phyloP scores from a whole-genome alignment of 179 eudicot species.

The Sideroxylon spinosum region DNA sequence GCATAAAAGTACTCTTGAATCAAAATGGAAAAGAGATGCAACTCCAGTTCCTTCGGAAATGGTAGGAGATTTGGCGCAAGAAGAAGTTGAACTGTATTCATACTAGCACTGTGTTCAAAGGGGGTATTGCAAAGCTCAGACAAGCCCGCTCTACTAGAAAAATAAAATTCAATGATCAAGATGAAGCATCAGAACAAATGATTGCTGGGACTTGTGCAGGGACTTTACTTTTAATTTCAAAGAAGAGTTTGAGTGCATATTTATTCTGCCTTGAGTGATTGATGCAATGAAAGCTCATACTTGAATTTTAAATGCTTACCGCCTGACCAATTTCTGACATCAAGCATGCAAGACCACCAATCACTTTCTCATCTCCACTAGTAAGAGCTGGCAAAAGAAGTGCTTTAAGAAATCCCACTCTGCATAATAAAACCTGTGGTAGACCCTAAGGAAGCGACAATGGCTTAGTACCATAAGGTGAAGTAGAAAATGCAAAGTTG shows the following conservation, averaged over 20 bases:
- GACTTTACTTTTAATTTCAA: not conserved
- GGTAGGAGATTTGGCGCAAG: too few relatives aligned
- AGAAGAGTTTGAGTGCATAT: not conserved
- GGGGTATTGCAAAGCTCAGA: not conserved
- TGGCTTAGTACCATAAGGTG: conserved; percentile 2
- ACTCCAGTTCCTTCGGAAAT: too few relatives aligned
- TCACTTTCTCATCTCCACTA: conserved; percentile 73
- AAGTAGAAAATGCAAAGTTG: not conserved
- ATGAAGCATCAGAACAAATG: not conserved
- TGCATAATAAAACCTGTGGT: conserved; percentile 72
- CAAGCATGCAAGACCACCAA: conserved; percentile 84
- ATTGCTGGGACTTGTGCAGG: not conserved
- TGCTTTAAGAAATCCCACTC: conserved; percentile 70
- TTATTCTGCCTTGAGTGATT: not conserved
- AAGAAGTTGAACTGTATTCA: too few relatives aligned
- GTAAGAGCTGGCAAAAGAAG: conserved; percentile 82
- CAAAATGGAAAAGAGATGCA: too few relatives aligned
- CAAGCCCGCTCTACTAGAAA: not conserved
- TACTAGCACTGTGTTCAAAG: conserved; percentile 2
- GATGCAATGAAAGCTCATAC: conserved; percentile 3
- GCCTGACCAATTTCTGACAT: conserved; percentile 99
- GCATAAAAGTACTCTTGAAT: too few relatives aligned
- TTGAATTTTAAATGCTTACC: conserved; percentile 47
- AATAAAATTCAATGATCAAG: not conserved
- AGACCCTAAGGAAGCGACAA: conserved; percentile 53